Base-by-base conservation (phyloP, 148 eudicot genomes). In the Linanthus parryae region DNA sequence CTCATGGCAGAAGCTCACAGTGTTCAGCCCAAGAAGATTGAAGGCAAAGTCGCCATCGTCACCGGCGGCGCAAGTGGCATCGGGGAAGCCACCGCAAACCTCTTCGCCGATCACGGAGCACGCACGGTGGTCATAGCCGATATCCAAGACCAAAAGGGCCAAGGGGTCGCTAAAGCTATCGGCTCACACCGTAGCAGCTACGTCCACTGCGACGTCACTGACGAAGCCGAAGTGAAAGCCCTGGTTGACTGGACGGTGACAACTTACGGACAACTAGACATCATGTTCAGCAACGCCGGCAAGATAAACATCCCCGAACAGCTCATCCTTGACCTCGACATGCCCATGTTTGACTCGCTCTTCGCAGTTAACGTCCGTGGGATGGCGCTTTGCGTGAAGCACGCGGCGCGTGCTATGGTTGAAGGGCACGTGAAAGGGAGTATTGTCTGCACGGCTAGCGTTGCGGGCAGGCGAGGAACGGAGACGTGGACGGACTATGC, bases 271-370 rank as follows among this genome's bases (percentile, higher is more conserved):
- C 57, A 53, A 34, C 54, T 66, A 1, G 64, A 66, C 38, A 47
- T 66, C 54, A 59, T 66, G 71, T 59, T 66, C 39, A 54, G 71
- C 55, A 66, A 66, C 17, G 65, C 71, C 4, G 71, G 71, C 12
- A 22, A 39, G 7, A 0, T 54, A 1, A 29, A 36, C 18, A 18
- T 14, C 21, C 38, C 59, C 9, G 48, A 30, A 0, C 71, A 66
- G 22, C 12, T 2, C 2, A 14, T 66, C 15, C 65, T 66, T 0
- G 60, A 66, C 15, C 64, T 66, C 5, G 56, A 66, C 39, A 33
- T 66, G 28, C 48, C 59, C 34, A 42, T 30, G 4, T 38, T 28
- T 5, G 51, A 66, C 22, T 41, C 24, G 2, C 31, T 59, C 3
- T 53, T 59, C 18, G 41, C 49, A 5, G 30, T 62, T 17, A 62